Percentiles rank a stretch among this genome's conserved stretches.
Evolutionary conservation across 805 yeast species (phyloP).

Genomic region (Pichia nanzhaoensis): DNA sequence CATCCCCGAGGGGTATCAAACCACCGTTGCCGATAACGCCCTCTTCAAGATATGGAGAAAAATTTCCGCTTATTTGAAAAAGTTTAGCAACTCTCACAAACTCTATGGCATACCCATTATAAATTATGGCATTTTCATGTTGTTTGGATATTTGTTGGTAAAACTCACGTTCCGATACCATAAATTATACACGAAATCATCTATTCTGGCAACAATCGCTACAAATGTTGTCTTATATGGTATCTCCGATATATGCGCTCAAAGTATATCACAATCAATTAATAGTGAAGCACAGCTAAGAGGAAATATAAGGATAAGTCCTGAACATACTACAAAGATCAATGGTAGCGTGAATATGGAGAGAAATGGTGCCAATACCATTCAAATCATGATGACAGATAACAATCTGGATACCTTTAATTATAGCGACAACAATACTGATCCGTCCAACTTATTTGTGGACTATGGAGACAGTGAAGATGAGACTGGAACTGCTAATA

Average conservation of each 20-base stretch:
- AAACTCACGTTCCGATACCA: conserved; percentile 54
- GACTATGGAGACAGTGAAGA: conserved; percentile 28
- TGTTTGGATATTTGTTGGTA: conserved; percentile 43
- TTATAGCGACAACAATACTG: too few relatives aligned
- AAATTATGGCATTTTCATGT: conserved; percentile 45
- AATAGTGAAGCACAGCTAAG: background rate
- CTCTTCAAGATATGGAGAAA: background rate
- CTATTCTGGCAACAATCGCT: conserved; percentile 70
- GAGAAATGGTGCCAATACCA: too few relatives aligned
- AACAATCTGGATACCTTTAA: too few relatives aligned
- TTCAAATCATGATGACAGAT: too few relatives aligned
- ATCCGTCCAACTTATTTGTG: conserved; percentile 22
- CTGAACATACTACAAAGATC: too few relatives aligned
- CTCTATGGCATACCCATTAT: conserved; percentile 47
- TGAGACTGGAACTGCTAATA: background rate
- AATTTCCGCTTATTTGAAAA: conserved; percentile 4
- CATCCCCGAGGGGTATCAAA: background rate
- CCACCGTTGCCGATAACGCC: background rate
- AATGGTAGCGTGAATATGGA: too few relatives aligned
- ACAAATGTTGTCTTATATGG: conserved; percentile 81
- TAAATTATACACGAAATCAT: conserved; percentile 52
- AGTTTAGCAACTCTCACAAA: conserved; percentile 15
- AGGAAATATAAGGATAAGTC: too few relatives aligned
- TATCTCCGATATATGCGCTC: conserved; percentile 88
- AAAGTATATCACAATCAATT: conserved; percentile 41